Conservation (phyloP, 2,329 filamentous ascomycete genomes). For the Neonectria ditissima region DNA sequence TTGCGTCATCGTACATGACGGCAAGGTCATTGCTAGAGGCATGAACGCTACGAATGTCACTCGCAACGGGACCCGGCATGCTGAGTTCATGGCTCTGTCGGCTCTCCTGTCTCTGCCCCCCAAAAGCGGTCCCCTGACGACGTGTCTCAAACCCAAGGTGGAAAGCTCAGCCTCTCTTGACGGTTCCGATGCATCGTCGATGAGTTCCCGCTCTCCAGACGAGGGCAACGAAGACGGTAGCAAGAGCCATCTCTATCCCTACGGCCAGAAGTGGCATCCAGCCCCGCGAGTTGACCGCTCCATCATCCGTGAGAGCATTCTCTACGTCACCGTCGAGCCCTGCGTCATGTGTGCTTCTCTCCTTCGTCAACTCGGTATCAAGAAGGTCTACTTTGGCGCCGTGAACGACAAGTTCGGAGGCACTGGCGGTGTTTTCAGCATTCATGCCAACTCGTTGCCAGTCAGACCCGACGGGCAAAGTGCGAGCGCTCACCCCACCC, state of each 20-base stretch:
- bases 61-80: slow-evolving; percentile 91
- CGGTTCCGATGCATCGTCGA: slow-evolving; percentile 41
- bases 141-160: slow-evolving; percentile 50
- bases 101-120: slow-evolving; percentile 62
- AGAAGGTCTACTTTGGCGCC: slow-evolving; percentile 93
- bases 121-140: slow-evolving; percentile 46
- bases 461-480: slow-evolving; percentile 52
- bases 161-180: slow-evolving; percentile 40
- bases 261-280: slow-evolving; percentile 69
- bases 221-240: slow-evolving; percentile 65
- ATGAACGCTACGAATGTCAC: slow-evolving; percentile 98
- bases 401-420: slow-evolving; percentile 98
- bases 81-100: slow-evolving; percentile 89
- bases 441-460: slow-evolving; percentile 74
- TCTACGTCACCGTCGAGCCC: slow-evolving; percentile 98
- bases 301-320: slow-evolving; percentile 76
- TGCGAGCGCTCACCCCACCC: slow-evolving; percentile 55
- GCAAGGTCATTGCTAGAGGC: slow-evolving; percentile 83
- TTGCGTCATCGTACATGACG: slow-evolving; percentile 88
- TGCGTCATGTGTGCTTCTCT: slow-evolving; percentile 99
- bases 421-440: slow-evolving; percentile 90
- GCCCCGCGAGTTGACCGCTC: slow-evolving; percentile 70
- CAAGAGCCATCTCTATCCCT: slow-evolving; percentile 69
- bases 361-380: slow-evolving; percentile 87
- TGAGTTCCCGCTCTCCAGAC: slow-evolving; percentile 47